Evolutionary conservation across 345 rosid species (phyloP).

Genomic region (Populus tremula): DNA sequence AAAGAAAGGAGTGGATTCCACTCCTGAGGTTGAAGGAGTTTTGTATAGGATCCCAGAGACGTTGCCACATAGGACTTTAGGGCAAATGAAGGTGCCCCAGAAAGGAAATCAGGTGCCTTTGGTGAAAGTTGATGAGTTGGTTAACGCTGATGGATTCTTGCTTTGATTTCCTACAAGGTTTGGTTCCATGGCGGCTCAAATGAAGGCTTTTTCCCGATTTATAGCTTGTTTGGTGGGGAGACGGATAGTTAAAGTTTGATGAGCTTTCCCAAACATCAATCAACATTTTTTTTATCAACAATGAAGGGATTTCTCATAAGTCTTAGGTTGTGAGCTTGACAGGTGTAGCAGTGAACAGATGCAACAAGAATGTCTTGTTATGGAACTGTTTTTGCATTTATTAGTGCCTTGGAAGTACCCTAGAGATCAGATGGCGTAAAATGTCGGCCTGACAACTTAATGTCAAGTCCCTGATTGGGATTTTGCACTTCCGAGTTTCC

Average conservation of each 20-base stretch:
- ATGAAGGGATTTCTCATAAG: background rate
- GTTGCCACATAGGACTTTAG: slow-evolving; percentile 46
- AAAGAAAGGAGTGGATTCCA: slow-evolving; percentile 64
- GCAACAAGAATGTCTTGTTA: background rate
- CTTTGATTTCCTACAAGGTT: slow-evolving; percentile 83
- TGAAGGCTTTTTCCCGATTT: slow-evolving; percentile 61
- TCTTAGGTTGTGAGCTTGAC: background rate
- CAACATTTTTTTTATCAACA: background rate
- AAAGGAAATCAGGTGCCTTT: slow-evolving; percentile 48
- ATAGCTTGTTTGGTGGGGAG: background rate
- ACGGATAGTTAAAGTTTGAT: background rate
- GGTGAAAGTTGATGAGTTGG: slow-evolving; percentile 51
- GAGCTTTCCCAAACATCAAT: background rate
- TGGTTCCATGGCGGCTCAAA: slow-evolving; percentile 80
- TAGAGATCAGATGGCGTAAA: background rate
- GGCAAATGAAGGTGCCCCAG: slow-evolving; percentile 53
- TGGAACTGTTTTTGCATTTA: background rate
- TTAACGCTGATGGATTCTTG: slow-evolving; percentile 54
- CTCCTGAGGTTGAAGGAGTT: slow-evolving; percentile 55
- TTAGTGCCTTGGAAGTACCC: background rate
- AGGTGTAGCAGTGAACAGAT: background rate
- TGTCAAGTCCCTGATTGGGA: background rate
- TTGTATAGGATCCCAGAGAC: slow-evolving; percentile 65
- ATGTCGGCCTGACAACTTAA: background rate
- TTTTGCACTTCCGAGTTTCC: background rate